Conservation (phyloP, 2,329 filamentous ascomycete species). For the Cercospora berteroae region DNA sequence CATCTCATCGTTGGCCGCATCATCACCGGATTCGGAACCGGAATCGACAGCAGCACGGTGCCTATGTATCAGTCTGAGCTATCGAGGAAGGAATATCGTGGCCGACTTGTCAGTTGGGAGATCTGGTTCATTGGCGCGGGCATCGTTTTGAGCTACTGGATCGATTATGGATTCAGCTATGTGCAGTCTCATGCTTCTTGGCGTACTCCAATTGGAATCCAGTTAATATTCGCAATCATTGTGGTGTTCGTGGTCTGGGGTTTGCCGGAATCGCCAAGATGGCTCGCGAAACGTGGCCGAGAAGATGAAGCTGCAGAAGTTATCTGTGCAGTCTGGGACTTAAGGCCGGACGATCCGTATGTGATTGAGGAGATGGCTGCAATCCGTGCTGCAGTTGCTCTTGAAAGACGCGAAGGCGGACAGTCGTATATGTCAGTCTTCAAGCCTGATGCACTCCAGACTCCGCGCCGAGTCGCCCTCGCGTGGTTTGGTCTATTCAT, state of each 20-base stretch:
- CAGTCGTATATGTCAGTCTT: conserved; percentile 36
- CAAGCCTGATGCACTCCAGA: conserved; percentile 39
- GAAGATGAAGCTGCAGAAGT: conserved; percentile 29
- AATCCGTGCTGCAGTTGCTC: conserved; percentile 37
- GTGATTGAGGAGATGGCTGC: conserved; percentile 31
- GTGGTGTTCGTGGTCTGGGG: conserved; percentile 37
- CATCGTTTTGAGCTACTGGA: conserved; percentile 23
- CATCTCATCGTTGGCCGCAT: conserved; percentile 52
- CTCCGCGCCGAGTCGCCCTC: conserved; percentile 37
- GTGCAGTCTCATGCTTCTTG: conserved; percentile 18
- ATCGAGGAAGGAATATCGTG: conserved; percentile 36
- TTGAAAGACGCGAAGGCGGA: conserved; percentile 36
- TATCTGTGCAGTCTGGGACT: conserved; percentile 30
- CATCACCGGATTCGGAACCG: conserved; percentile 50
- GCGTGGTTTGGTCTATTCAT: conserved; percentile 41
- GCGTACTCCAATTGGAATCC: conserved; percentile 22
- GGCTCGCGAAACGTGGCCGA: conserved; percentile 35
- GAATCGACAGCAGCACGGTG: conserved; percentile 29
- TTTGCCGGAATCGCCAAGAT: not conserved
- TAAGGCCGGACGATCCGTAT: conserved; percentile 26
- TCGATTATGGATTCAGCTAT: conserved; percentile 25
- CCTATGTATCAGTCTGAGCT: conserved; percentile 48
- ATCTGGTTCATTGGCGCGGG: conserved; percentile 25
- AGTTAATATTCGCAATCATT: conserved; percentile 36
- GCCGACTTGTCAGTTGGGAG: conserved; percentile 25